Evolutionary conservation across 2,329 filamentous ascomycete genomes (phyloP), one percentile per base, ranked within the genome.

Genomic region (Fusarium clavum): DNA sequence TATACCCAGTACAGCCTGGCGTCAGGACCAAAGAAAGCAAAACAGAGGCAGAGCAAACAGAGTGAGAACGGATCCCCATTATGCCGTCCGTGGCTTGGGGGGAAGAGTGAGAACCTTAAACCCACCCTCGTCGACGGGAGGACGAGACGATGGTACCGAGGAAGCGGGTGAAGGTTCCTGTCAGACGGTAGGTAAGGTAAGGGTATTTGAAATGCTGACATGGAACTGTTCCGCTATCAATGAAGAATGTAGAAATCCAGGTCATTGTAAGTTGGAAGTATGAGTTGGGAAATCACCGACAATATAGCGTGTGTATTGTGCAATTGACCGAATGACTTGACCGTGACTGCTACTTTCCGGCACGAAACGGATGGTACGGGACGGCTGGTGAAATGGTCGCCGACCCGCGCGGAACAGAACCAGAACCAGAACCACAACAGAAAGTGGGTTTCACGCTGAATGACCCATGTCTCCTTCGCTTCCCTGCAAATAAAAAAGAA

Each of bases 91-190:
- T 74, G 72, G 72, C 70, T 74, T 67, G 62, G 61, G 66, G 49
- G 49, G 30, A 22, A 71, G 72, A 69, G 74, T 76, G 74, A 76
- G 74, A 76, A 76, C 74, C 74, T 76, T 76, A 76, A 69, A 74
- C 71, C 49, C 47, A 63, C 64, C 63, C 66, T 64, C 72, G 71
- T 67, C 57, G 51, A 61, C 61, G 68, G 68, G 67, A 64, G 66
- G 49, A 69, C 51, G 56, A 62, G 44, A 61, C 49, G 61, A 67
- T 51, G 38, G 56, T 69, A 66, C 65, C 53, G 65, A 60, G 59
- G 40, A 60, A 53, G 38, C 14, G 59, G 64, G 29, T 51, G 20
- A 46, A 49, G 34, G 66, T 70, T 57, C 54, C 44, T 48, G 51
- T 61, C 45, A 51, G 45, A 49, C 34, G 25, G 49, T 25, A 24